Conservation (phyloP, 1,284 basidiomycete genomes). For the Austroboletus novae-zelandiae region DNA sequence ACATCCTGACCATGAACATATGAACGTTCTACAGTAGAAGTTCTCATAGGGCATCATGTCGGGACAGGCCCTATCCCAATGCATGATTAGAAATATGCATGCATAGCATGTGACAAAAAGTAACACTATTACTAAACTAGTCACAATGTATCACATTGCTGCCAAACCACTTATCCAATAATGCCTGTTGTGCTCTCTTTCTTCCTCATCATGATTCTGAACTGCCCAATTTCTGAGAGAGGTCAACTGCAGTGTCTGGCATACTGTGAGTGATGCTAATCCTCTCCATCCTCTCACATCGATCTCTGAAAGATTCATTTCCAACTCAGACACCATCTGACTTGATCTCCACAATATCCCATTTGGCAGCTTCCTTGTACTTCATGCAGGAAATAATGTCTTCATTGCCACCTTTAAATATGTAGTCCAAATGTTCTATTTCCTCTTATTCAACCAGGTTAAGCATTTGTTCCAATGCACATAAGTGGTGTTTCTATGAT, state of each 20-base stretch:
- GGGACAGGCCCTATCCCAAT: too few species aligned
- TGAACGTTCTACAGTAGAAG: too few species aligned
- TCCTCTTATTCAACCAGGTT: neutral
- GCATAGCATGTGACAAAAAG: too few species aligned
- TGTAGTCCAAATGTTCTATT: neutral
- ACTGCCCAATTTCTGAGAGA: neutral
- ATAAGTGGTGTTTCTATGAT: neutral
- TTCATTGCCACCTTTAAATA: neutral
- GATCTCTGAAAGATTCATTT: neutral
- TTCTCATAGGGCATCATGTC: too few species aligned
- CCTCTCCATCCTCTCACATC: neutral
- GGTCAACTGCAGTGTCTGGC: neutral
- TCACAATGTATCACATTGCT: too few species aligned
- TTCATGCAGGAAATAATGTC: neutral
- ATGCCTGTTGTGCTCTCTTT: neutral
- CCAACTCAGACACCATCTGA: neutral
- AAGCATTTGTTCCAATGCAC: neutral
- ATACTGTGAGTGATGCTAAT: neutral
- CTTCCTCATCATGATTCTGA: neutral
- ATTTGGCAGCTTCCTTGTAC: neutral
- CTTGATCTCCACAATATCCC: neutral
- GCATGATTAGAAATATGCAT: too few species aligned
- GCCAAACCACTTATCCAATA: neutral
- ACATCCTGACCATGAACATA: too few species aligned
- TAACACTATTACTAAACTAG: too few species aligned